Percentiles rank a stretch among this genome's conserved stretches.
Conservation (phyloP, 257 asterid species). For the Apocynum venetum region DNA sequence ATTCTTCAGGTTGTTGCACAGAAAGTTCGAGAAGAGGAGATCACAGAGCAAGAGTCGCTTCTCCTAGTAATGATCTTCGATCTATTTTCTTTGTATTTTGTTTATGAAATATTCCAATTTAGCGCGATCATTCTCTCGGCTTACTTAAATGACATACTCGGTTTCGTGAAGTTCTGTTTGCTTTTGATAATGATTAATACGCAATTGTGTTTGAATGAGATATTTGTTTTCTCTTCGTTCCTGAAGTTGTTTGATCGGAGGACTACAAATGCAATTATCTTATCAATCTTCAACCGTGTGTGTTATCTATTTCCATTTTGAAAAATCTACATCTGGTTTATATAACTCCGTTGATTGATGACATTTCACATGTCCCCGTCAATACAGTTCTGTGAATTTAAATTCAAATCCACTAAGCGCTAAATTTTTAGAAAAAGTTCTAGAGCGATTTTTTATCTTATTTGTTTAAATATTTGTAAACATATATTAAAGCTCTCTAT, state of each 20-base stretch:
- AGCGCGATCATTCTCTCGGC: not conserved
- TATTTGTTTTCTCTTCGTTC: not conserved
- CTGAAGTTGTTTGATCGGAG: too few species aligned
- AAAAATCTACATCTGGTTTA: not conserved
- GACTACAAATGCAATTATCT: not conserved
- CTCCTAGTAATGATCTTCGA: slow-evolving; percentile 43
- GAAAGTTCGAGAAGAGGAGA: slow-evolving; percentile 78
- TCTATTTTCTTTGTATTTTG: not conserved
- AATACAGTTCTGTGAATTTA: not conserved
- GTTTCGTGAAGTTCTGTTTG: not conserved
- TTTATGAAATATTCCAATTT: not conserved
- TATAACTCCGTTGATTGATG: not conserved
- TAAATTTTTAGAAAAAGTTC: not conserved
- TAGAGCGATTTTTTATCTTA: not conserved
- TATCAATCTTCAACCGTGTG: not conserved
- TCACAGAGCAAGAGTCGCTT: slow-evolving; percentile 96
- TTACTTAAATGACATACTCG: not conserved
- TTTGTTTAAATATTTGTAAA: not conserved
- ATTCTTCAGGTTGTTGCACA: slow-evolving; percentile 76
- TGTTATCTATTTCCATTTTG: not conserved
- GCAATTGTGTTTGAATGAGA: not conserved
- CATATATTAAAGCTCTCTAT: not conserved
- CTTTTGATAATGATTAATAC: not conserved
- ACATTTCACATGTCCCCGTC: too few species aligned
- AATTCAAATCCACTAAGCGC: not conserved